Evolutionary conservation across 306 rosid species (phyloP), one percentile per base, ranked within the genome.

Genomic region (Glycine tomentella): DNA sequence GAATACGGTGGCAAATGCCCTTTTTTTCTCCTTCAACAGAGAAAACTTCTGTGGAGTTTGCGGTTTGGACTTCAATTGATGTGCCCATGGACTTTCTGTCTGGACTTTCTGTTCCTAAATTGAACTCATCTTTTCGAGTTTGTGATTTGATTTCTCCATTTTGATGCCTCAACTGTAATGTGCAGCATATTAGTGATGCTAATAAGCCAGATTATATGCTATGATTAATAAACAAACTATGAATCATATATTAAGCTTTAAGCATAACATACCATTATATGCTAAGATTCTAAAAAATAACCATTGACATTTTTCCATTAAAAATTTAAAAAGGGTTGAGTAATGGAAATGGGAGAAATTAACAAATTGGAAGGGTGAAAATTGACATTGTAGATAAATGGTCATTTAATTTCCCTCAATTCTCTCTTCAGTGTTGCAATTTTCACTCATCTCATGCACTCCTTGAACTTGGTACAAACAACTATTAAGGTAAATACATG

Each of bases 41-140:
- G 86, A 88, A 81, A 82, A 81, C 87, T 77, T 87, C 92, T 3
- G 70, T 74, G 2, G 97, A 92, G 74, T 90, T 91, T 51, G 93
- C 98, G 0, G 87, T 87, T 87, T 89, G 97, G 72, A 85, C 98
- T 83, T 95, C 93, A 74, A 92, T 44, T 16, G 98, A 92, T 40
- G 95, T 86, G 16, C 84, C 89, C 73, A 75, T 46, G 52, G 98
- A 92, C 72, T 89, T 90, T 69, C 84, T 71, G 56, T 86, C 84
- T 31, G 88, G 85, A 86, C 89, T 91, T 84, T 80, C 80, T 31
- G 48, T 59, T 59, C 69, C 90, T 36, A 75, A 85, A 46, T 31
- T 69, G 12, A 38, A 69, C 78, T 86, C 80, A 71, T 87, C 77
- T 69, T 85, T 55, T 36, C 40, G 73, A 62, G 34, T 77, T 76